Evolutionary conservation across 1,139 yeast genomes (phyloP).

Genomic region (Diutina siamensis): DNA sequence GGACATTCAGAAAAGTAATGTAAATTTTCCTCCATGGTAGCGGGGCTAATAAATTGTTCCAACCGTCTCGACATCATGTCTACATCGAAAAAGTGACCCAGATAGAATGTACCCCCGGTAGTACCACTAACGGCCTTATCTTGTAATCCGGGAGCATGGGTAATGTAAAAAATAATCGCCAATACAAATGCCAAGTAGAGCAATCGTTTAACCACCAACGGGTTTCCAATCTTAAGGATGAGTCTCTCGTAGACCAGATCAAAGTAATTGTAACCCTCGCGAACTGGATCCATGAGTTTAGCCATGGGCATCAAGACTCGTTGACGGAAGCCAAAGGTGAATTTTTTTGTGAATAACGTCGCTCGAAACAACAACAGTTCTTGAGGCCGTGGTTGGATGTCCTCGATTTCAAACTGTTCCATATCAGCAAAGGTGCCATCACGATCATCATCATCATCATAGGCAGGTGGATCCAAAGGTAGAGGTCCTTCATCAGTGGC

Average conservation of each 20-base stretch:
- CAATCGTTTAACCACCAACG: slow-evolving; percentile 69
- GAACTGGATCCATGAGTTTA: slow-evolving; percentile 56
- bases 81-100: slow-evolving; percentile 56
- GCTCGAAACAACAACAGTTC: slow-evolving; percentile 21
- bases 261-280: slow-evolving; percentile 39
- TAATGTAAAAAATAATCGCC: slow-evolving; percentile 41
- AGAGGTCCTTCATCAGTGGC: not conserved
- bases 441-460: not conserved
- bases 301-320: slow-evolving; percentile 42
- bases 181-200: slow-evolving; percentile 59
- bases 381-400: slow-evolving; percentile 13
- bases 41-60: slow-evolving; percentile 38
- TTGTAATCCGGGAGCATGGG: slow-evolving; percentile 34
- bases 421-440: slow-evolving; percentile 9
- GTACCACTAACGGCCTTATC: slow-evolving; percentile 34
- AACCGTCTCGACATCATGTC: slow-evolving; percentile 38
- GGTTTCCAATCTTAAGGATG: slow-evolving; percentile 66
- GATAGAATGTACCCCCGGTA: slow-evolving; percentile 33
- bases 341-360: slow-evolving; percentile 19
- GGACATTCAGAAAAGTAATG: slow-evolving; percentile 78
- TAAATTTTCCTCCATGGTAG: slow-evolving; percentile 54
- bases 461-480: not conserved
- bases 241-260: slow-evolving; percentile 40
- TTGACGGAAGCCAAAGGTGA: slow-evolving; percentile 28
- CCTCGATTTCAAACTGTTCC: slow-evolving; percentile 35